Base-by-base conservation (phyloP, 441 rosid genomes). In the Pelargonium fulgidum region DNA sequence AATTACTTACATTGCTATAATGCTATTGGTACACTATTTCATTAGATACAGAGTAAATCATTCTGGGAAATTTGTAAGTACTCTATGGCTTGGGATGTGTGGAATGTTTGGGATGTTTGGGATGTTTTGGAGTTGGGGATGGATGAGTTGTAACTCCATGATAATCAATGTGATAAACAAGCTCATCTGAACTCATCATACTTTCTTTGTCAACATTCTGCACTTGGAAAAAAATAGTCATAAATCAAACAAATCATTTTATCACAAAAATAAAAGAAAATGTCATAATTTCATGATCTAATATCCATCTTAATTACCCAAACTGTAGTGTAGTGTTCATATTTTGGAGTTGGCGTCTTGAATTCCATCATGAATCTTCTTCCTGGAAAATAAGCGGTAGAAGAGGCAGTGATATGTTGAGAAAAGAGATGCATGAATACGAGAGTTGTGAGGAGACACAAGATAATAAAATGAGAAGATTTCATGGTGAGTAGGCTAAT, bases 61-160 rank as follows among this genome's bases (percentile, higher is more conserved):
- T 54, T 16, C 19, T 4, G 6, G 61, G 7, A 22, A 19, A 9
- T 20, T 10, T 61, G 64, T 22, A 22, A 17, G 12, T 20, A 58
- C 19, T 20, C 14, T 0, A 48, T 19, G 42, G 48, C 41, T 59
- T 58, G n/a, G n/a, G n/a, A n/a, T n/a, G n/a, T n/a, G n/a, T n/a
- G n/a, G n/a, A n/a, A n/a, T n/a, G n/a, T n/a, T n/a, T n/a, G 41
- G 72, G 72, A 29, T 69, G 72, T 22, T 69, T 69, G 63, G 72
- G 2, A 26, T 26, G 33, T 26, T 26, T 26, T 26, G 33, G 72
- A 69, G 72, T 69, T 58, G 72, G 72, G 8, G 1, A 0, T 26
- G 33, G 33, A 26, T 69, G 72, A 36, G 72, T 69, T 59, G 72
- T 58, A 1, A 42, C 72, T 59, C 72, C 72, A 59, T 69, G 66